Conservation (phyloP, 345 rosid genomes). For the Acer negundo region DNA sequence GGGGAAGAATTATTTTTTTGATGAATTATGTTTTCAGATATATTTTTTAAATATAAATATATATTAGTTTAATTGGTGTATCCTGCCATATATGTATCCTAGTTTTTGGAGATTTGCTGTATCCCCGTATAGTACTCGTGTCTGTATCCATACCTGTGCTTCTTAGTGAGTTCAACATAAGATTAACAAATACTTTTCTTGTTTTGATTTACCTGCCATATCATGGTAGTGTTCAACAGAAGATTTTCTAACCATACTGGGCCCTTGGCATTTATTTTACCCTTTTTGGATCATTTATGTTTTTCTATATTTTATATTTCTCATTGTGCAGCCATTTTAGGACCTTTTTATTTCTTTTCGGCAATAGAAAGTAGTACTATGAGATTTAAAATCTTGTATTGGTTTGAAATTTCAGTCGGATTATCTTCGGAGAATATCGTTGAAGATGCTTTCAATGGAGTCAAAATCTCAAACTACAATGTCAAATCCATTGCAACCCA, state of each 20-base stretch:
- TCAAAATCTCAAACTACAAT: conserved; percentile 53
- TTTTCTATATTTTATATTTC: background rate
- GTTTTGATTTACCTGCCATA: background rate
- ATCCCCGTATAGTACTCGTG: no score
- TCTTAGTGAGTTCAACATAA: no score
- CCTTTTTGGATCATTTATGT: background rate
- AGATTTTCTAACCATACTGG: background rate
- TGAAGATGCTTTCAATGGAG: conserved; percentile 91
- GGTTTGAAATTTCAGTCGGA: conserved; percentile 54
- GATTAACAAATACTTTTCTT: background rate
- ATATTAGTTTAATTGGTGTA: no score
- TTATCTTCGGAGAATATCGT: conserved; percentile 76
- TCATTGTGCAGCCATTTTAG: background rate
- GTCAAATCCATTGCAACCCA: conserved; percentile 48
- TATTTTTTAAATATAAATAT: no score
- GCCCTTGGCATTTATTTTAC: background rate
- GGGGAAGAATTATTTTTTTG: no score
- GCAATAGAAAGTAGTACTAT: background rate
- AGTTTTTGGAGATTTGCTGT: no score
- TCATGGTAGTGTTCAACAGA: background rate
- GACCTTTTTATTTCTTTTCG: background rate
- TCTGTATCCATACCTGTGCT: no score
- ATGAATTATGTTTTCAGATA: no score
- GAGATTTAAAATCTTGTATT: conserved; percentile 6
- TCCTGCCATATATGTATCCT: no score